Percentiles rank a stretch among this genome's conserved stretches.
Conservation (phyloP, 1,139 yeast genomes). For the Diutina pseudorugosa region DNA sequence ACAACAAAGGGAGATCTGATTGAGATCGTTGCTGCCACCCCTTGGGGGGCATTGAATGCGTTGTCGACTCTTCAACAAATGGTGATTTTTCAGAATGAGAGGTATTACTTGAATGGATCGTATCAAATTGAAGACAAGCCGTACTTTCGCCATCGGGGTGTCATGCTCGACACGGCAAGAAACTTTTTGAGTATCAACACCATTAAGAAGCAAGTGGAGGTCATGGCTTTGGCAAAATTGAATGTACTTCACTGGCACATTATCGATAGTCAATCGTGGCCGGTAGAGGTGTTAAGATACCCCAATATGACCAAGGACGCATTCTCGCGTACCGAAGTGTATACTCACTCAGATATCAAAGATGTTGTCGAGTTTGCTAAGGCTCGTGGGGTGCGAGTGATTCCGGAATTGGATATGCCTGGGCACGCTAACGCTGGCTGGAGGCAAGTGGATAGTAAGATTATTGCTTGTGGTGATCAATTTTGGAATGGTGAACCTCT, state of each 20-base stretch:
- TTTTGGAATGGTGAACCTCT: slow-evolving; percentile 22
- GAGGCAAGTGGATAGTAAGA: slow-evolving; percentile 20
- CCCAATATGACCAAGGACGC: slow-evolving; percentile 36
- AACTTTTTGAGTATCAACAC: slow-evolving; percentile 22
- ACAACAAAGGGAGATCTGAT: slow-evolving; percentile 9
- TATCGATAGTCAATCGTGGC: slow-evolving; percentile 37
- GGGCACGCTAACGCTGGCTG: slow-evolving; percentile 39
- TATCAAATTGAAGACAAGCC: slow-evolving; percentile 28
- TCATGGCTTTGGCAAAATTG: slow-evolving; percentile 30
- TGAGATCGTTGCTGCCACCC: slow-evolving; percentile 19
- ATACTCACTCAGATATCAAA: slow-evolving; percentile 20
- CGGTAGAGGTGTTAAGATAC: slow-evolving; percentile 20
- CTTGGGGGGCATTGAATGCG: slow-evolving; percentile 37
- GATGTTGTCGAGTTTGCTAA: slow-evolving; percentile 23
- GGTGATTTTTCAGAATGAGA: slow-evolving; percentile 16
- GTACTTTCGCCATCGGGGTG: slow-evolving; percentile 30
- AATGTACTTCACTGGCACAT: slow-evolving; percentile 37
- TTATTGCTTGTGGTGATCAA: slow-evolving; percentile 23
- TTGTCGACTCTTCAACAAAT: slow-evolving; percentile 34
- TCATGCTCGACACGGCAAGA: slow-evolving; percentile 32
- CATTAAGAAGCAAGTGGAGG: slow-evolving; percentile 27
- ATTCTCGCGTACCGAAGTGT: slow-evolving; percentile 23
- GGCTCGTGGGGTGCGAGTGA: slow-evolving; percentile 28
- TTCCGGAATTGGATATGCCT: slow-evolving; percentile 39
- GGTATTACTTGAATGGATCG: slow-evolving; percentile 19